A percentile compares a stretch with the other conserved stretches of the same genome.
Conservation (phyloP, 768 basidiomycete species). For the Kwoniella newhampshirensis region DNA sequence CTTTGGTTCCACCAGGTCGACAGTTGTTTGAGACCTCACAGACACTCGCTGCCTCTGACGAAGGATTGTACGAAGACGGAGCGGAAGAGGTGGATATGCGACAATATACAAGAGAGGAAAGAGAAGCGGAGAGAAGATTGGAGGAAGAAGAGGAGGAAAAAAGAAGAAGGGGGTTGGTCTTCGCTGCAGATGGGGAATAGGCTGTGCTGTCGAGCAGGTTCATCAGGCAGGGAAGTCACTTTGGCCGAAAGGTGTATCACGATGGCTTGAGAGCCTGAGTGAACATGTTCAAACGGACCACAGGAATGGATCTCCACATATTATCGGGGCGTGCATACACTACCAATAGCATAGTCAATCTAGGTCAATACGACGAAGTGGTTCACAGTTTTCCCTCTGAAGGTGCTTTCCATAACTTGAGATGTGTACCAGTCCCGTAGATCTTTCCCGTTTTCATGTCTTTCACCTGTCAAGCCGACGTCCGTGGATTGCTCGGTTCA, state of each 20-base stretch:
- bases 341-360: too few relatives aligned
- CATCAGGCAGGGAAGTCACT: too few relatives aligned
- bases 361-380: too few relatives aligned
- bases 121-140: conserved; percentile 55
- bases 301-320: too few relatives aligned
- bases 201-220: too few relatives aligned
- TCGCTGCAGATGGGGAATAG: conserved; percentile 17
- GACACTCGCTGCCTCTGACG: conserved; percentile 70
- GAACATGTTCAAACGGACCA: too few relatives aligned
- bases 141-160: conserved; percentile 70
- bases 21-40: conserved; percentile 86
- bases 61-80: conserved; percentile 73
- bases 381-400: conserved; percentile 1
- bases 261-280: too few relatives aligned
- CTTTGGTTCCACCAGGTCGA: conserved; percentile 62
- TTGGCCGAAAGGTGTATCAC: too few relatives aligned
- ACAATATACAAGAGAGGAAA: conserved; percentile 73
- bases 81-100: conserved; percentile 81
- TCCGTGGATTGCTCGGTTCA: neutral
- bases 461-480: conserved; percentile 16
- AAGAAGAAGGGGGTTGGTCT: conserved; percentile 32
- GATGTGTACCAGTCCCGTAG: conserved; percentile 21
- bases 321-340: too few relatives aligned
- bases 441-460: conserved; percentile 21
- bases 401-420: conserved; percentile 29